Conservation (phyloP, 176 grass and related monocot species). For the Coix lacrymajobi region DNA sequence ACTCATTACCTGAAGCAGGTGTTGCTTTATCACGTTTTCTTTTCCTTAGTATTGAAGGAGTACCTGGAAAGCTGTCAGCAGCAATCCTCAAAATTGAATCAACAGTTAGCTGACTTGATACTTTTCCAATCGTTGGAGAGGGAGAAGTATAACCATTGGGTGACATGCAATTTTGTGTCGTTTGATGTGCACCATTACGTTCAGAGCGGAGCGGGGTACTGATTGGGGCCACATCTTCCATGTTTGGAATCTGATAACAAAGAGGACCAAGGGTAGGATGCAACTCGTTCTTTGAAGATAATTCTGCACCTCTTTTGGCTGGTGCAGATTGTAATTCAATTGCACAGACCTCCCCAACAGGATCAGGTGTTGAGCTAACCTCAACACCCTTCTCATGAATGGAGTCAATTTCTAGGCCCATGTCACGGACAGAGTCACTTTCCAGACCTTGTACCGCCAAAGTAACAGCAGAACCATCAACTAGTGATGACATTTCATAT, state of each 20-base stretch:
- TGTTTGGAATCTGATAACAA: slow-evolving; percentile 60
- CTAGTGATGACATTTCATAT: slow-evolving; percentile 11
- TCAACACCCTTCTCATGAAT: slow-evolving; percentile 32
- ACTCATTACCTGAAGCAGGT: slow-evolving; percentile 34
- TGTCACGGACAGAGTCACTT: slow-evolving; percentile 40
- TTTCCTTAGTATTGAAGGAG: slow-evolving; percentile 88
- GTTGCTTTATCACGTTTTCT: slow-evolving; percentile 62
- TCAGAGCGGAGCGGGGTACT: slow-evolving; percentile 37
- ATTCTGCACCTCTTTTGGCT: slow-evolving; percentile 13
- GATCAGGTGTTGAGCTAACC: slow-evolving; percentile 21
- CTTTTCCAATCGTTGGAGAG: slow-evolving; percentile 21
- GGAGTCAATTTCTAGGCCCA: slow-evolving; percentile 28
- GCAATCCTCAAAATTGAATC: slow-evolving; percentile 80
- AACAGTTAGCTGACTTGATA: slow-evolving; percentile 37
- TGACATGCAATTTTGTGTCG: slow-evolving; percentile 24
- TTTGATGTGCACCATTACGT: slow-evolving; percentile 13
- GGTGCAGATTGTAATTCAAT: slow-evolving; percentile 27
- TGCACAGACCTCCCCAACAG: no score
- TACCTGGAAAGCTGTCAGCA: slow-evolving; percentile 67
- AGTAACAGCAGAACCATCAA: slow-evolving; percentile 46
- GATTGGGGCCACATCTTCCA: slow-evolving; percentile 40
- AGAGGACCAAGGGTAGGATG: slow-evolving; percentile 65
- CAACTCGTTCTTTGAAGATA: slow-evolving; percentile 13
- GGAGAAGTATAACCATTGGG: slow-evolving; percentile 40
- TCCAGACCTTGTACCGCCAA: slow-evolving; percentile 14